Base-by-base conservation (phyloP, 176 grass and related monocot genomes). In the Avena atlantica region DNA sequence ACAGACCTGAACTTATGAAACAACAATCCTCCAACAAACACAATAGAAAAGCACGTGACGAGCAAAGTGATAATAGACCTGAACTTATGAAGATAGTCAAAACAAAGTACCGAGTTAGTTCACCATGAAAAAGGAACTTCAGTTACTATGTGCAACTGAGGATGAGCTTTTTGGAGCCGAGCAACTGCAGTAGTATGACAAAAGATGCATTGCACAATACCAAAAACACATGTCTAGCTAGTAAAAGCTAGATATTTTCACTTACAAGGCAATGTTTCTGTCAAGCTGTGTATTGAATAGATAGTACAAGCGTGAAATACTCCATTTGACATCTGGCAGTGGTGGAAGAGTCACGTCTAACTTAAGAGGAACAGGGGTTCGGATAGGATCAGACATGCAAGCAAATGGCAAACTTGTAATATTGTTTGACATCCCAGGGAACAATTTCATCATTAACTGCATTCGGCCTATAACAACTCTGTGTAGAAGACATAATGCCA, bases 211-310 rank as follows among this genome's bases (percentile, higher is more conserved):
- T 45, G 83, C 64, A 90, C n/a, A 51, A 36, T 78, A 77, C 37
- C 25, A 77, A 80, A 72, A 52, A 70, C 62, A 55, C 56, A 85
- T 85, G 25, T 36, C 56, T 57, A 88, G 36, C 29, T 79, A 62
- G 49, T 78, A 48, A 86, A 48, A 87, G 81, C 49, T 89, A 90
- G 23, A 75, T 76, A 61, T 56, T 58, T 52, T 59, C 78, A 93
- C 97, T 94, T 94, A 98, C 97, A 90, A 88, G 92, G 85, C 90
- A 88, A 98, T 98, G 86, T 94, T 98, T 70, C 97, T 82, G 88
- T 96, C 97, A 64, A 98, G 97, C 76, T 96, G 97, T 79, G 93
- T 86, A 80, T 96, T 98, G 89, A 98, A 94, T 58, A 96, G 72
- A 92, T 98, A 98, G 87, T 96, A 98, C 71, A 91, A 64, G 24